Conservation (phyloP, 1,139 yeast genomes). For the Kurtzmaniella natalensis region DNA sequence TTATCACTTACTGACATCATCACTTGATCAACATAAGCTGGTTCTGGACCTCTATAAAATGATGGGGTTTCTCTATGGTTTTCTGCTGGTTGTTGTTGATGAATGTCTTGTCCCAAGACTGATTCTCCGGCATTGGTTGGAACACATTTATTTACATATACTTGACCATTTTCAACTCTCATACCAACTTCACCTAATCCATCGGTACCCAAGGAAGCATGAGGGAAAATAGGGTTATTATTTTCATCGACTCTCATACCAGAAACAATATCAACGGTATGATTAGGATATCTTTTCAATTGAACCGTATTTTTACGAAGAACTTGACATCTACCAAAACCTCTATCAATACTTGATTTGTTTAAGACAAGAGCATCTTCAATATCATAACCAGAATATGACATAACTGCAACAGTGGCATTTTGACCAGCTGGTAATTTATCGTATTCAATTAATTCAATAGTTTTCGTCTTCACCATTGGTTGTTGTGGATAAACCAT, state of each 20-base stretch:
- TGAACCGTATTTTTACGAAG: constrained; percentile 87
- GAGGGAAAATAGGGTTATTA: constrained; percentile 81
- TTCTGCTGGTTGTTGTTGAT: constrained; percentile 30
- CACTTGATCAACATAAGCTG: constrained; percentile 92
- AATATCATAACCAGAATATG: constrained; percentile 97
- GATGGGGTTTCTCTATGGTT: constrained; percentile 90
- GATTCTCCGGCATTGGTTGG: constrained; percentile 85
- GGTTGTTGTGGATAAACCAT: constrained; percentile 99
- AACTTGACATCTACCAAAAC: constrained; percentile 98
- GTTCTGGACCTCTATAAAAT: constrained; percentile 89
- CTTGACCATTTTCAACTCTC: constrained; percentile 87
- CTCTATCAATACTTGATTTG: constrained; percentile 90
- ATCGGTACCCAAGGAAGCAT: constrained; percentile 83
- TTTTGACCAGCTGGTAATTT: constrained; percentile 98
- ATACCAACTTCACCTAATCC: constrained; percentile 97
- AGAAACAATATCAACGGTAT: constrained; percentile 83
- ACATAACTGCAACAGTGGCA: constrained; percentile 98
- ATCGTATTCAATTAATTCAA: constrained; percentile 91
- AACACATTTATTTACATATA: constrained; percentile 86
- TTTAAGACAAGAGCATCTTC: constrained; percentile 97
- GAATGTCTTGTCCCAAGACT: constrained; percentile 42
- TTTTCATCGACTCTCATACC: constrained; percentile 87
- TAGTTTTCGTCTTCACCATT: constrained; percentile 96
- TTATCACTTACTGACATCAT: constrained; percentile 96
- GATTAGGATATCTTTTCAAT: constrained; percentile 88